phyloP scores from a whole-genome alignment of 108 stramenopile species.

The Fistulifera pelliculosa region DNA sequence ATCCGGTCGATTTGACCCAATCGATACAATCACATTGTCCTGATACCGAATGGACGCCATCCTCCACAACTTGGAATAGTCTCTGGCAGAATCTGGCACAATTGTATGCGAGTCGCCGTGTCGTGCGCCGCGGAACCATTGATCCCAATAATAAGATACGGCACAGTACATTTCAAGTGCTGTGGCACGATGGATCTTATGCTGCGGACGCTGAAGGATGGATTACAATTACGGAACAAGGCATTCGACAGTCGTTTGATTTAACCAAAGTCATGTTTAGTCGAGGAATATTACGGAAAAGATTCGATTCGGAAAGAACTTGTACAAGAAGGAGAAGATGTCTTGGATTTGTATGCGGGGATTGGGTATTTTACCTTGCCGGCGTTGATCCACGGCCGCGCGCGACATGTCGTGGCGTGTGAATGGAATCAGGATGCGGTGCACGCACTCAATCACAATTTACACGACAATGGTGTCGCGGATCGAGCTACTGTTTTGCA shows the following conservation, averaged over 20 bases:
- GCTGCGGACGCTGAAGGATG: conserved; percentile 57
- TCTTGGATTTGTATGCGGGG: conserved; percentile 93
- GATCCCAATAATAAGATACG: conserved; percentile 65
- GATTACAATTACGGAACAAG: conserved; percentile 91
- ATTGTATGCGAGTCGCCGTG: conserved; percentile 30
- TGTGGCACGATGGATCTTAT: conserved; percentile 30
- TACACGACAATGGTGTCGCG: conserved; percentile 64
- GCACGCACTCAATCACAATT: conserved; percentile 65
- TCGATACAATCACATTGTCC: not conserved
- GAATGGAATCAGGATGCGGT: conserved; percentile 91
- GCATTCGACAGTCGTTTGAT: conserved; percentile 85
- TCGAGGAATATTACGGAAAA: conserved; percentile 88
- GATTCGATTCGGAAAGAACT: conserved; percentile 72
- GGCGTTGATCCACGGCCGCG: conserved; percentile 66
- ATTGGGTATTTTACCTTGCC: conserved; percentile 97
- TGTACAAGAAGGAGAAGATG: conserved; percentile 53
- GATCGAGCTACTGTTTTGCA: conserved; percentile 46
- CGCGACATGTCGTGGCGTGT: conserved; percentile 61
- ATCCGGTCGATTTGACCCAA: conserved; percentile 5
- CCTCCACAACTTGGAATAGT: not conserved
- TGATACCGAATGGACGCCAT: not conserved
- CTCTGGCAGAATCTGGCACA: conserved; percentile 49
- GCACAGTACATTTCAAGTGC: conserved; percentile 60
- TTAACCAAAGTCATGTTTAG: conserved; percentile 92
- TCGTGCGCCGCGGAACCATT: conserved; percentile 66